phyloP scores from a whole-genome alignment of 352 stramenopile species.

The Phytophthora melonis region DNA sequence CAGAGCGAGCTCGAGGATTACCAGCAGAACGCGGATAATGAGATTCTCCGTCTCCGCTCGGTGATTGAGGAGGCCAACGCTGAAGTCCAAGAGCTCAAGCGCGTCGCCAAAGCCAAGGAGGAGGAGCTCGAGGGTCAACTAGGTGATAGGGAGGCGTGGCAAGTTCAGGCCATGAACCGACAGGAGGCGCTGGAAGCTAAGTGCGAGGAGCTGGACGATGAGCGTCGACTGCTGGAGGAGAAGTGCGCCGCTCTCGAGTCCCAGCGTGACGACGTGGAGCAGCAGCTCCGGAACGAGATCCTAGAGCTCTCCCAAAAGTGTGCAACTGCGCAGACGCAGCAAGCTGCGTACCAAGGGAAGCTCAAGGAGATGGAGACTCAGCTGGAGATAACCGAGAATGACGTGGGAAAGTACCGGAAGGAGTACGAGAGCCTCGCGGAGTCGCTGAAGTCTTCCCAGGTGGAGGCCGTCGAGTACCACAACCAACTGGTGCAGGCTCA shows the following conservation, averaged over 20 bases:
- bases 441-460: conserved; percentile 63
- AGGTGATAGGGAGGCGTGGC: conserved; percentile 37
- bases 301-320: conserved; percentile 40
- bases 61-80: conserved; percentile 48
- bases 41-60: conserved; percentile 59
- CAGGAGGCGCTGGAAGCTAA: conserved; percentile 45
- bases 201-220: conserved; percentile 42
- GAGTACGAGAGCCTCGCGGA: conserved; percentile 62
- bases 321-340: conserved; percentile 31
- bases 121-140: conserved; percentile 36
- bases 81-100: conserved; percentile 47
- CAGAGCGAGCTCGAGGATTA: conserved; percentile 63
- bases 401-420: conserved; percentile 53
- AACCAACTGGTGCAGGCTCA: conserved; percentile 55
- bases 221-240: conserved; percentile 32
- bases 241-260: conserved; percentile 45
- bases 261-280: conserved; percentile 31
- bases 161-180: conserved; percentile 34
- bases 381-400: conserved; percentile 65
- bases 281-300: conserved; percentile 44
- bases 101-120: conserved; percentile 31
- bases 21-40: conserved; percentile 58
- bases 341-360: conserved; percentile 36
- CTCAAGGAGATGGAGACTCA: conserved; percentile 46
- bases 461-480: conserved; percentile 64